Evolutionary conservation across 1,139 yeast species (phyloP).

Genomic region (Pichia sp.): DNA sequence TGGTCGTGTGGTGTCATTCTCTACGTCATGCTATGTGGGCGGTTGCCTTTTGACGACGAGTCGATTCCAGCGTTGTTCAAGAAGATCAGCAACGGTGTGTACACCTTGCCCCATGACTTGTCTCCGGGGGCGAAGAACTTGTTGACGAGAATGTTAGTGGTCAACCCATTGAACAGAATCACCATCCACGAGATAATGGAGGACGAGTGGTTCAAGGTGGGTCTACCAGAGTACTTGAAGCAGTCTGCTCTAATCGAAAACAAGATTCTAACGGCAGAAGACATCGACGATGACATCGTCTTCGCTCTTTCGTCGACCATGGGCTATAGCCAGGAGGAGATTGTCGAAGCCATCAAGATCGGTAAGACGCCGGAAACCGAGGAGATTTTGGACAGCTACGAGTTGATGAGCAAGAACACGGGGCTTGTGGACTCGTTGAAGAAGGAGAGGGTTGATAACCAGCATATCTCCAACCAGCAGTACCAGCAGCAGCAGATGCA

Average conservation of each 20-base stretch:
- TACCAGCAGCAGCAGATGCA: conserved; percentile 3
- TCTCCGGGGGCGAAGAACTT: conserved; percentile 84
- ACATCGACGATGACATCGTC: conserved; percentile 75
- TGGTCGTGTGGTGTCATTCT: conserved; percentile 98
- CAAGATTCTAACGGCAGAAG: conserved; percentile 32
- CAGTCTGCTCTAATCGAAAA: conserved; percentile 58
- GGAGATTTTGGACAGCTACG: conserved; percentile 90
- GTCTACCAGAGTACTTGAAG: conserved; percentile 74
- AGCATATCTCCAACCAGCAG: conserved; percentile 7
- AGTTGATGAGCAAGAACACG: conserved; percentile 81
- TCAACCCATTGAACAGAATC: conserved; percentile 91
- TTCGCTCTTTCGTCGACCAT: conserved; percentile 76
- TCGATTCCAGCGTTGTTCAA: conserved; percentile 94
- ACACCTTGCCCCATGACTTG: conserved; percentile 84
- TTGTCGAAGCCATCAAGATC: conserved; percentile 61
- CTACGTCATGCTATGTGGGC: conserved; percentile 94
- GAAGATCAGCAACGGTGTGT: conserved; percentile 92
- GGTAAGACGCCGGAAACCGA: conserved; percentile 43
- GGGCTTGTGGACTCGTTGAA: conserved; percentile 62
- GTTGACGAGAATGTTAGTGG: conserved; percentile 90
- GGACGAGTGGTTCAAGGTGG: conserved; percentile 91
- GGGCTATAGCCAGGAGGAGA: conserved; percentile 91
- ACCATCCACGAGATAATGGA: conserved; percentile 93
- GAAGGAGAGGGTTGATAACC: conserved; percentile 33
- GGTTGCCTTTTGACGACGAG: conserved; percentile 96